These are phyloP conservation scores for Umbelopsis vinacea DNA, from an alignment of 192 early-diverging fungal species.

Conservation along the genomic window DNA sequence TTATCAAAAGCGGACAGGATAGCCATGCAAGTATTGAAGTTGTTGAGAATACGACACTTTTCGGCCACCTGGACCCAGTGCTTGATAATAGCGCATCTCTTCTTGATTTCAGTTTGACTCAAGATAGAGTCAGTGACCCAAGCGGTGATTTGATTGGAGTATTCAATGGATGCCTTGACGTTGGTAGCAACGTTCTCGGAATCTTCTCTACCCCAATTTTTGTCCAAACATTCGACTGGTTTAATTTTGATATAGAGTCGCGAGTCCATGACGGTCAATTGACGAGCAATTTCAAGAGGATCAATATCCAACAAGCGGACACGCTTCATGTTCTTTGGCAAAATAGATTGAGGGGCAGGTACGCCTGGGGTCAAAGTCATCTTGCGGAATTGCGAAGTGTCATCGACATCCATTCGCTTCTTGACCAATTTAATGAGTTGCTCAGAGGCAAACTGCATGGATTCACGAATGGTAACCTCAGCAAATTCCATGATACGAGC, in stretches of 20 bases:
- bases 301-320: conserved; percentile 87
- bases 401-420: conserved; percentile 38
- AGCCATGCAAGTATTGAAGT: conserved; percentile 90
- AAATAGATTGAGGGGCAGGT: conserved; percentile 73
- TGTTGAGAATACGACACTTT: conserved; percentile 80
- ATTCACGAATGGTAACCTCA: conserved; percentile 27
- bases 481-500: conserved; percentile 24
- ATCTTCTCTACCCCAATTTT: conserved; percentile 81
- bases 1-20: conserved; percentile 86
- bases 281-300: conserved; percentile 92
- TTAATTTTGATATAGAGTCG: conserved; percentile 78
- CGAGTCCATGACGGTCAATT: conserved; percentile 90
- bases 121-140: conserved; percentile 90
- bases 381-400: conserved; percentile 59
- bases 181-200: conserved; percentile 71
- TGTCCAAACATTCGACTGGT: conserved; percentile 85
- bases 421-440: conserved; percentile 35
- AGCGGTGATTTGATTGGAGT: conserved; percentile 81
- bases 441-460: conserved; percentile 40
- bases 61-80: conserved; percentile 83
- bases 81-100: conserved; percentile 77
- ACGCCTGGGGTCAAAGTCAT: conserved; percentile 68
- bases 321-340: conserved; percentile 76
- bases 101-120: conserved; percentile 78
- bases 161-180: conserved; percentile 84